These are phyloP conservation scores for Fusarium dimerum DNA, from an alignment of 2,329 filamentous ascomycete genomes.

Conservation along the genomic window DNA sequence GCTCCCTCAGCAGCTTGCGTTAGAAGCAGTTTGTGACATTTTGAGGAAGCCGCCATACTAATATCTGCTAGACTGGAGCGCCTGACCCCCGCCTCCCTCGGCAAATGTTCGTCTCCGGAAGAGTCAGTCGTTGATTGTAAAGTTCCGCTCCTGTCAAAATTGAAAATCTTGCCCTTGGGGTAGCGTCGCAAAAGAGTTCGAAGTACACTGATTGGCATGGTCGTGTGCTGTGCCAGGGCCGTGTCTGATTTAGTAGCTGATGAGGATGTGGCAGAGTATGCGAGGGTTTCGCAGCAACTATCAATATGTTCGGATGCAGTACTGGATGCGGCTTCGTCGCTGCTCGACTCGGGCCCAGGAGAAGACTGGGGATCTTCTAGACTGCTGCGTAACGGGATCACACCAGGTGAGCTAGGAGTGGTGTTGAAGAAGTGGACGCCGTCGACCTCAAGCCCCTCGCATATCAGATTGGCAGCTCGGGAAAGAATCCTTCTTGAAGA, in stretches of 20 bases:
- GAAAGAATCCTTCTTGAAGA: slow-evolving; percentile 36
- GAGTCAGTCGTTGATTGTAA: slow-evolving; percentile 33
- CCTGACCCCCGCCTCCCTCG: neutral
- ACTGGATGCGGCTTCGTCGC: slow-evolving; percentile 27
- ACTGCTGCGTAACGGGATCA: slow-evolving; percentile 13
- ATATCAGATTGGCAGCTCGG: slow-evolving; percentile 45
- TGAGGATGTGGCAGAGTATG: slow-evolving; percentile 37
- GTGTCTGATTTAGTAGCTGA: slow-evolving; percentile 36
- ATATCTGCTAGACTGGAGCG: neutral
- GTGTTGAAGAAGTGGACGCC: slow-evolving; percentile 37
- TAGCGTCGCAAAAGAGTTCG: slow-evolving; percentile 45
- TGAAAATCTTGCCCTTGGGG: slow-evolving; percentile 48
- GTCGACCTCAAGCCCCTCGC: slow-evolving; percentile 43
- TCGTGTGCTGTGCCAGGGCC: slow-evolving; percentile 15
- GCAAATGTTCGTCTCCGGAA: slow-evolving; percentile 28
- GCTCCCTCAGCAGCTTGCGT: slow-evolving; percentile 8
- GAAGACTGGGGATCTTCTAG: slow-evolving; percentile 18
- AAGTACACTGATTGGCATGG: slow-evolving; percentile 41
- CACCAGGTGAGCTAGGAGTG: slow-evolving; percentile 21
- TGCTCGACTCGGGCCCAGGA: slow-evolving; percentile 19
- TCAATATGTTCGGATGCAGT: slow-evolving; percentile 5
- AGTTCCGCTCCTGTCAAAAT: slow-evolving; percentile 42
- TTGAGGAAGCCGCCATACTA: neutral
- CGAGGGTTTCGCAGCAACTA: slow-evolving; percentile 37
- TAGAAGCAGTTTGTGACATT: slow-evolving; percentile 3